Conservation (phyloP, 2,329 filamentous ascomycete species). For the Pleurostoma richardsiae region DNA sequence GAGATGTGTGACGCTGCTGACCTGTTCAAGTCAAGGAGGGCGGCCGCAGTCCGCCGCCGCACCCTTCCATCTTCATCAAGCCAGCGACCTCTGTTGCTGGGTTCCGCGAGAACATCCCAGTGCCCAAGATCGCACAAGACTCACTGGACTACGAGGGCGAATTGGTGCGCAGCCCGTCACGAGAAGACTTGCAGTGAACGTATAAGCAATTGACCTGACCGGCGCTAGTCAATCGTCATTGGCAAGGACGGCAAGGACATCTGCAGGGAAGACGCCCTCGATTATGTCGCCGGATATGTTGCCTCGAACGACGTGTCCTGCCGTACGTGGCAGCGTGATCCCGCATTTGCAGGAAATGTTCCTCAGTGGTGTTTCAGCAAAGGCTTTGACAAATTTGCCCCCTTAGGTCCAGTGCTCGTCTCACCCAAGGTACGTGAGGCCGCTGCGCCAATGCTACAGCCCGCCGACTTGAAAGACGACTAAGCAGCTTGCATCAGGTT, state of each 20-base stretch:
- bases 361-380: slow-evolving; percentile 44
- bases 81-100: slow-evolving; percentile 13
- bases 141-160: slow-evolving; percentile 32
- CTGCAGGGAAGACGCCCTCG: slow-evolving; percentile 25
- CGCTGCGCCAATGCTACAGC: not conserved
- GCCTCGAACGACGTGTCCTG: slow-evolving; percentile 40
- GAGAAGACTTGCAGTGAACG: too few relatives aligned
- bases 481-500: not conserved
- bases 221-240: slow-evolving; percentile 26
- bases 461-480: too few relatives aligned
- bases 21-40: slow-evolving; percentile 29
- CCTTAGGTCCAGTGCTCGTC: slow-evolving; percentile 34
- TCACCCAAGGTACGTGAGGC: not conserved
- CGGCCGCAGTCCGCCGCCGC: slow-evolving; percentile 33
- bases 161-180: slow-evolving; percentile 9
- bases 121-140: slow-evolving; percentile 33
- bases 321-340: slow-evolving; percentile 37
- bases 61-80: slow-evolving; percentile 34
- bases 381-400: slow-evolving; percentile 40
- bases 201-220: too few relatives aligned
- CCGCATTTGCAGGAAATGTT: slow-evolving; percentile 33
- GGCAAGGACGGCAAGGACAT: slow-evolving; percentile 36
- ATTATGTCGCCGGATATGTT: slow-evolving; percentile 39
- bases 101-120: slow-evolving; percentile 18
- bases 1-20: too few relatives aligned